Base-by-base conservation (phyloP, 176 grass and related monocot genomes). In the Zea luxurians region DNA sequence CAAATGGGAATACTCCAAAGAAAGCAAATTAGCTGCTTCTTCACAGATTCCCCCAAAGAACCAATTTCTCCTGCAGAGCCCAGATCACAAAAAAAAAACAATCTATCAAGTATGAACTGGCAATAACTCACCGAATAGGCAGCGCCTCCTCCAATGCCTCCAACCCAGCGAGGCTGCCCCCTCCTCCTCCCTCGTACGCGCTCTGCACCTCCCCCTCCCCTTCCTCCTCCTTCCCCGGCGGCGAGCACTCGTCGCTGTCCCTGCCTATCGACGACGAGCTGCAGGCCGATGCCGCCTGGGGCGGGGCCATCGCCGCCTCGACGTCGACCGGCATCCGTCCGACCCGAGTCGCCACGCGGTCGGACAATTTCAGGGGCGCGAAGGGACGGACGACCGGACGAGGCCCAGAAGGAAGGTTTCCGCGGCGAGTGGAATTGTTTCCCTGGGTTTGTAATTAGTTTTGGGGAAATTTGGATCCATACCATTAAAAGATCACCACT, bases 81-180 rank as follows among this genome's bases (percentile, higher is more conserved):
- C 10, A 72, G 49, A 84, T 72, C 48, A 87, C 12, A 50, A 64
- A 36, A 40, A 3, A 0, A 3, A 34, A 36, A 17, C 13, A 55
- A 16, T 8, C 4, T 4, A 82, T 0, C 45, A 42, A 35, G 18
- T 27, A 27, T 13, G 47, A 79, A 50, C 55, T 13, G 41, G 18
- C 13, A 81, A 71, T 17, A 85, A 40, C 57, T 85, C 82, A 87
- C 89, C 85, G 73, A 48, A 91, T 84, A 35, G 89, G 89, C 1
- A 91, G 89, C 77, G 85, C 79, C 77, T 84, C 76, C 76, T 91
- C 89, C 81, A 91, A 87, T 65, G 89, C 84, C 73, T 91, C 68
- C 55, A 91, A 66, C 16, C 68, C 85, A 10, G 18, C 47, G 6
- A 87, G 59, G 21, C 66, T 71, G 36, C 64, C 48, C 68, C 55